Evolutionary conservation across 2,329 filamentous ascomycete genomes (phyloP).

Genomic region (Nothopassalora personata): DNA sequence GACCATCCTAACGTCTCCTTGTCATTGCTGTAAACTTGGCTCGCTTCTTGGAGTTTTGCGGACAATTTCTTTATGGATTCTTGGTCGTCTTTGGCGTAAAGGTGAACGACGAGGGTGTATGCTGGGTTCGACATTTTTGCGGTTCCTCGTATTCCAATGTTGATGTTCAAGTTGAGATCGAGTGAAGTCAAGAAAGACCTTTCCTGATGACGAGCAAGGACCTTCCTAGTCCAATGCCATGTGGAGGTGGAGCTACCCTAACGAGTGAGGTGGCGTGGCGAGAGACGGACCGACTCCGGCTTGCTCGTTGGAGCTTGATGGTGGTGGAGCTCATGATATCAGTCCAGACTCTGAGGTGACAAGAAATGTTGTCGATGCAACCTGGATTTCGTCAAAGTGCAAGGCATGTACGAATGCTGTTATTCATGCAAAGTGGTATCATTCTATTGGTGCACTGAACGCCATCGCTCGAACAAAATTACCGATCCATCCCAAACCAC

Average conservation of each 20-base stretch:
- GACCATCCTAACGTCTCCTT: conserved; percentile 53
- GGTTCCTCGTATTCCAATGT: background rate
- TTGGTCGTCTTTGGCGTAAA: conserved; percentile 63
- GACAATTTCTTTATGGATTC: conserved; percentile 61
- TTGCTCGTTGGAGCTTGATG: background rate
- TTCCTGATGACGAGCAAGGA: background rate
- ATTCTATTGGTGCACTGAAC: background rate
- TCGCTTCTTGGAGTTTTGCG: conserved; percentile 70
- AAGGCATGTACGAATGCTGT: background rate
- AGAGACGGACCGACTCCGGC: background rate
- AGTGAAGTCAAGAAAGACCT: background rate
- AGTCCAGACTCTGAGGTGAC: background rate
- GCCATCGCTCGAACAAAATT: background rate
- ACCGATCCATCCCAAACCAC: background rate
- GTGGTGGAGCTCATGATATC: background rate
- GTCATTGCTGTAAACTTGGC: conserved; percentile 65
- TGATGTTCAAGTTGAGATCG: background rate
- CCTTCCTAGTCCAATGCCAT: background rate
- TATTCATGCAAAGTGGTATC: background rate
- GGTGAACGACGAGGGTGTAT: conserved; percentile 64
- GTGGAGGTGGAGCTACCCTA: background rate
- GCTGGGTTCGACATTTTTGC: conserved; percentile 18
- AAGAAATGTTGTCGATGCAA: background rate
- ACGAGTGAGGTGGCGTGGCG: background rate
- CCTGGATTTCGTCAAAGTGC: background rate